Evolutionary conservation across 2,329 filamentous ascomycete genomes (phyloP).

Genomic region (Fusarium cicatricum): DNA sequence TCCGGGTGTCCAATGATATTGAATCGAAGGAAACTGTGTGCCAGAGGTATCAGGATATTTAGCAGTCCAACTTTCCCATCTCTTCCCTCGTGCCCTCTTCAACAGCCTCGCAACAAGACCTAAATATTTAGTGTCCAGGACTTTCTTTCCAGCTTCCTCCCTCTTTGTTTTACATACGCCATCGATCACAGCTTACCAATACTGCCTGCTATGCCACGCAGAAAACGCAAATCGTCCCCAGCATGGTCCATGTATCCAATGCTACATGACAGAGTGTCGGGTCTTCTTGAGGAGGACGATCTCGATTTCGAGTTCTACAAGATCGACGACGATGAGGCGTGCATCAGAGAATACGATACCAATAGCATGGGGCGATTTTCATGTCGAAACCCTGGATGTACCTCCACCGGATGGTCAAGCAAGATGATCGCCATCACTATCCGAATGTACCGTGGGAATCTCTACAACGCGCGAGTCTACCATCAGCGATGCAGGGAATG

Average conservation of each 20-base stretch:
- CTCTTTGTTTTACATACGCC: too few relatives aligned
- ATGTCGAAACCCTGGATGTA: constrained; percentile 43
- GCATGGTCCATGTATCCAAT: constrained; percentile 35
- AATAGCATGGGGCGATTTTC: constrained; percentile 46
- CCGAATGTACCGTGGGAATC: constrained; percentile 37
- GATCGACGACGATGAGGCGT: constrained; percentile 15
- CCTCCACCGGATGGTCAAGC: constrained; percentile 43
- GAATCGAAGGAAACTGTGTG: too few relatives aligned
- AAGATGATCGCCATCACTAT: constrained; percentile 47
- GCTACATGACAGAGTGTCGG: constrained; percentile 23
- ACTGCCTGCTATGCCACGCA: neutral
- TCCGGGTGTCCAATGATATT: too few relatives aligned
- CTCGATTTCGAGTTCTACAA: constrained; percentile 39
- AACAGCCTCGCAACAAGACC: too few relatives aligned
- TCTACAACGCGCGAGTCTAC: constrained; percentile 50
- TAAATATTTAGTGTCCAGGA: too few relatives aligned
- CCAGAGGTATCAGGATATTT: too few relatives aligned
- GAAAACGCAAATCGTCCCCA: neutral
- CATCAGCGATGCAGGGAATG: constrained; percentile 48
- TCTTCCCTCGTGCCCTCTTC: too few relatives aligned
- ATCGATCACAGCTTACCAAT: too few relatives aligned
- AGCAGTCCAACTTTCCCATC: too few relatives aligned
- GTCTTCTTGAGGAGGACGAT: constrained; percentile 14
- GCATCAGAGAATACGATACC: constrained; percentile 38
- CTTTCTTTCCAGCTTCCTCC: too few relatives aligned